phyloP scores from a whole-genome alignment of 192 early-diverging fungal genomes.

The Podila clonocystis region DNA sequence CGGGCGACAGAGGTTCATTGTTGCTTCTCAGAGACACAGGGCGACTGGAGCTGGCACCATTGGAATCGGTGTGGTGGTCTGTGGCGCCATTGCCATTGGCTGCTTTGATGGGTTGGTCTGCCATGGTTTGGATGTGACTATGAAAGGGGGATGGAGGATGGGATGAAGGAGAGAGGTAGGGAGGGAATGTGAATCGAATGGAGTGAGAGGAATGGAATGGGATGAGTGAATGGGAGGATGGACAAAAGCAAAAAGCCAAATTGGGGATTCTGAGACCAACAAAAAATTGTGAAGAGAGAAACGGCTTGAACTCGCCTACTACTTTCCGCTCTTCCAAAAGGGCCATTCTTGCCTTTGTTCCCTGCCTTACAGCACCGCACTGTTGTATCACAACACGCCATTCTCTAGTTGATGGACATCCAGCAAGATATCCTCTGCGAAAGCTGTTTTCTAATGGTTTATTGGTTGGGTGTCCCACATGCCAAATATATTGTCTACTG shows the following conservation, averaged over 20 bases:
- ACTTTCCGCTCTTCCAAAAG: background rate
- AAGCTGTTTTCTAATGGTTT: too few relatives aligned
- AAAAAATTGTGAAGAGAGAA: background rate
- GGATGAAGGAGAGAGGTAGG: background rate
- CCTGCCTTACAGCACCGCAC: too few relatives aligned
- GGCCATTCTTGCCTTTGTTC: background rate
- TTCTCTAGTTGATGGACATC: too few relatives aligned
- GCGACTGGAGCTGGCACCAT: background rate
- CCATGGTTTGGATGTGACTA: background rate
- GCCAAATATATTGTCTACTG: too few relatives aligned
- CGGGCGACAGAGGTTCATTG: background rate
- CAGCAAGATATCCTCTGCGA: too few relatives aligned
- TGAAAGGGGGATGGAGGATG: conserved; percentile 1
- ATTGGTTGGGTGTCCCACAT: too few relatives aligned
- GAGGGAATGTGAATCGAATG: background rate
- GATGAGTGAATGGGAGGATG: background rate
- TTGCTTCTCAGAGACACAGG: conserved; percentile 3
- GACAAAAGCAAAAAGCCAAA: background rate
- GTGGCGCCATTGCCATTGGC: background rate
- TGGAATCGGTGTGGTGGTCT: background rate
- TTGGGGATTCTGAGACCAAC: background rate
- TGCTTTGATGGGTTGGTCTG: background rate
- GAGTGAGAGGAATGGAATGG: background rate
- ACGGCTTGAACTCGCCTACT: background rate
- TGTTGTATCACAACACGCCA: too few relatives aligned